Evolutionary conservation across 2,329 filamentous ascomycete genomes (phyloP).

Genomic region (Reticulascus tulasneorum): DNA sequence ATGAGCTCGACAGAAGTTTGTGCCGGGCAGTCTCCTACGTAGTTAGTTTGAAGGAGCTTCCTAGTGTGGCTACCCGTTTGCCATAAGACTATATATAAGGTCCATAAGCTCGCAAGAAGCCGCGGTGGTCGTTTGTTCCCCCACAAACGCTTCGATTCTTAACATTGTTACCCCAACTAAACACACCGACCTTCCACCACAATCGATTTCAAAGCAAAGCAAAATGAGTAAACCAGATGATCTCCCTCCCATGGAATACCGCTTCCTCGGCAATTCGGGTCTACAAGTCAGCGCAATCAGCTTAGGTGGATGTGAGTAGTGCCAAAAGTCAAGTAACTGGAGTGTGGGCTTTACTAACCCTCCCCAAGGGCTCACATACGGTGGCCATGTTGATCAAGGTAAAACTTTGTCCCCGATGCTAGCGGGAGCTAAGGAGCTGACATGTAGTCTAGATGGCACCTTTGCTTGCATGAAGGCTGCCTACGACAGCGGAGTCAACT

Average conservation of each 20-base stretch:
- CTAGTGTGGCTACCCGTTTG: no score
- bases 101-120: neutral
- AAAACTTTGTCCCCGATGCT: constrained; percentile 16
- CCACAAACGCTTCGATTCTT: no score
- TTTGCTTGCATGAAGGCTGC: constrained; percentile 60
- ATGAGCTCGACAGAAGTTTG: no score
- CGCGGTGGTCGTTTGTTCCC: no score
- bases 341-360: neutral
- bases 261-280: constrained; percentile 66
- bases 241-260: constrained; percentile 61
- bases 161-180: no score
- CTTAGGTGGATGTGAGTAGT: constrained; percentile 53
- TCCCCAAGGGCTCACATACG: constrained; percentile 59
- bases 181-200: neutral
- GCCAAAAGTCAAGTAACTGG: no score
- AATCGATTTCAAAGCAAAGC: constrained; percentile 6
- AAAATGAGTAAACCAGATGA: constrained; percentile 37
- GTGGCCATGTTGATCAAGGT: constrained; percentile 67
- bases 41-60: no score
- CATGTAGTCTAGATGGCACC: constrained; percentile 30
- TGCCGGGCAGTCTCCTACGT: no score
- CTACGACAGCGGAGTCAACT: constrained; percentile 58
- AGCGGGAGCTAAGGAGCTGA: neutral
- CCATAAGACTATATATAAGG: constrained; percentile 14
- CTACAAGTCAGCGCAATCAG: constrained; percentile 72